phyloP scores from a whole-genome alignment of 768 basidiomycete genomes.

The Phanerochaete sordida region DNA sequence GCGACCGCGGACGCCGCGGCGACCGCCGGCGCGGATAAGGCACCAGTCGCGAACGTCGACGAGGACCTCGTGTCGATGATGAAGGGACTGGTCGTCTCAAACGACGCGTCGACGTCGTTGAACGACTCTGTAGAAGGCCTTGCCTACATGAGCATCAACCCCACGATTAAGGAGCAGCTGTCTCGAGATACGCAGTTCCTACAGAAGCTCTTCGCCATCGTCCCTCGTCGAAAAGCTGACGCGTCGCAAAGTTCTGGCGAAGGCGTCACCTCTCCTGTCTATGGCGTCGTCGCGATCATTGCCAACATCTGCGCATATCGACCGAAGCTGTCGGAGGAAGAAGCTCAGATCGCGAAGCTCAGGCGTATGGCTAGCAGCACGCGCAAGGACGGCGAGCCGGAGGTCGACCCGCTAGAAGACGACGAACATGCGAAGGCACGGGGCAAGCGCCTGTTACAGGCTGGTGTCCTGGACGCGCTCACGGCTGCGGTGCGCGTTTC shows the following conservation, averaged over 20 bases:
- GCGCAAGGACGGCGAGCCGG: constrained; percentile 12
- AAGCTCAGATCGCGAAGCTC: constrained; percentile 78
- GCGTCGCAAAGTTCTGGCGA: constrained; percentile 19
- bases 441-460: constrained; percentile 51
- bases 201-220: constrained; percentile 49
- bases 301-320: constrained; percentile 71
- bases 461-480: constrained; percentile 65
- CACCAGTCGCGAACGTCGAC: constrained; percentile 28
- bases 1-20: constrained; percentile 42
- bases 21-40: constrained; percentile 14
- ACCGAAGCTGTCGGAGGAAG: constrained; percentile 72
- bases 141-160: constrained; percentile 72
- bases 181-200: constrained; percentile 54
- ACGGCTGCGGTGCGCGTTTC: constrained; percentile 48
- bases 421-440: constrained; percentile 63
- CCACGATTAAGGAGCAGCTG: constrained; percentile 59
- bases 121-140: constrained; percentile 79
- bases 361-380: constrained; percentile 65
- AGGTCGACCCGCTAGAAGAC: constrained; percentile 49
- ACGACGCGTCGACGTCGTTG: constrained; percentile 38
- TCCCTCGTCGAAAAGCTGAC: constrained; percentile 45
- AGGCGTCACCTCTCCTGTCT: constrained; percentile 55
- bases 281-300: constrained; percentile 75
- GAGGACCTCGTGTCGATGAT: constrained; percentile 49
- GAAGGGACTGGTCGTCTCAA: constrained; percentile 49